phyloP scores from a whole-genome alignment of 2,329 filamentous ascomycete genomes.

The Thielaviopsis ethacetica region DNA sequence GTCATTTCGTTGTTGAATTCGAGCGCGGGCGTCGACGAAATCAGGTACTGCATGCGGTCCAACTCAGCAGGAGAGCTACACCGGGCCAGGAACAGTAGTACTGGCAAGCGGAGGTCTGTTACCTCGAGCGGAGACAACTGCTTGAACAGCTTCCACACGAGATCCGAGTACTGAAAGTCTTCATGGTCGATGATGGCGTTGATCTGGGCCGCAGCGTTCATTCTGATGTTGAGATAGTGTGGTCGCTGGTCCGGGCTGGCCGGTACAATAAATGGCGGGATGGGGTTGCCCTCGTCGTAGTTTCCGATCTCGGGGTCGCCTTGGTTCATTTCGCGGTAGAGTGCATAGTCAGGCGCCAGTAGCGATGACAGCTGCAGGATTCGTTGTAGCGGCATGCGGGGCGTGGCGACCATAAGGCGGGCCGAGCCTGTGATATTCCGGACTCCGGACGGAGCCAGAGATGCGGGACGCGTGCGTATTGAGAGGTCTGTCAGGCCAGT shows the following conservation, averaged over 20 bases:
- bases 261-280: not conserved
- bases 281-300: not conserved
- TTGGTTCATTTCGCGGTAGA: not conserved
- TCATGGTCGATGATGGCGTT: slow-evolving; percentile 5
- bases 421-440: slow-evolving; percentile 4
- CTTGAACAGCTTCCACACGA: slow-evolving; percentile 7
- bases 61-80: slow-evolving; percentile 10
- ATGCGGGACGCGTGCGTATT: not conserved
- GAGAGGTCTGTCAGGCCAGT: not conserved
- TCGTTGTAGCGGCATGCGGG: not conserved
- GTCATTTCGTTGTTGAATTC: slow-evolving; percentile 10
- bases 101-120: not conserved
- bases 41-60: slow-evolving; percentile 10
- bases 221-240: slow-evolving; percentile 4
- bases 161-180: slow-evolving; percentile 10
- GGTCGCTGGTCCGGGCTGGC: slow-evolving; percentile 7
- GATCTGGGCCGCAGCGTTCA: not conserved
- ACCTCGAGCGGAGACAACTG: not conserved
- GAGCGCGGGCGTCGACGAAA: slow-evolving; percentile 5
- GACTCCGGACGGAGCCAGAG: not conserved
- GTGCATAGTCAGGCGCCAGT: slow-evolving; percentile 3
- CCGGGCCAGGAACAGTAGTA: slow-evolving; percentile 8
- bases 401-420: not conserved
- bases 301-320: slow-evolving; percentile 1
- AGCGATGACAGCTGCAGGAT: not conserved